Conservation (phyloP, 345 rosid species). For the Brassica cretica region DNA sequence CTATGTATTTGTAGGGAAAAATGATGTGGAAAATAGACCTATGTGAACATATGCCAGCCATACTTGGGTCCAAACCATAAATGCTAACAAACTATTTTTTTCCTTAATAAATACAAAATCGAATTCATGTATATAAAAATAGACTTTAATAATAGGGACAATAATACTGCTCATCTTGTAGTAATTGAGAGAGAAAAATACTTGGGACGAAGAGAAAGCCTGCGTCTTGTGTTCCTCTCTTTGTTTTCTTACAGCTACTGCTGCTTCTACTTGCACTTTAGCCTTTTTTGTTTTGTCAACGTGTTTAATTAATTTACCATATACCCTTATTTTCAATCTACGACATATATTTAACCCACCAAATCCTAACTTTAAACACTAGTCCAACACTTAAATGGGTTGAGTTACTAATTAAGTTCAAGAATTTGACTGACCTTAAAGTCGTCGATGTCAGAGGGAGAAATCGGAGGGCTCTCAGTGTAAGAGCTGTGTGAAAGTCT, state of each 20-base stretch:
- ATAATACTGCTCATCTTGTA: constrained; percentile 25
- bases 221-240: constrained; percentile 33
- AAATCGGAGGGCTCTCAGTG: constrained; percentile 98
- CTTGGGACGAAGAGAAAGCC: constrained; percentile 39
- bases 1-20: neutral
- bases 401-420: neutral
- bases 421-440: constrained; percentile 58
- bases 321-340: constrained; percentile 8
- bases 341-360: constrained; percentile 15
- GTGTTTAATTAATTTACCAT: constrained; percentile 25
- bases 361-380: neutral
- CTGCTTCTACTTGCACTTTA: constrained; percentile 10
- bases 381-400: neutral
- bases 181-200: constrained; percentile 24
- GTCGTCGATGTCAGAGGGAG: constrained; percentile 91
- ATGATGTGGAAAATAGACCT: constrained; percentile 11
- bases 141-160: constrained; percentile 14
- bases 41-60: constrained; percentile 23
- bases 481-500: constrained; percentile 88
- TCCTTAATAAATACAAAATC: neutral
- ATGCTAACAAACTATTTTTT: neutral
- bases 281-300: constrained; percentile 38
- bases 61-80: constrained; percentile 29
- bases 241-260: constrained; percentile 32
- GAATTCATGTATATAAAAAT: neutral